phyloP scores from a whole-genome alignment of 116 monocot species.

The Phalaenopsis hybrid region DNA sequence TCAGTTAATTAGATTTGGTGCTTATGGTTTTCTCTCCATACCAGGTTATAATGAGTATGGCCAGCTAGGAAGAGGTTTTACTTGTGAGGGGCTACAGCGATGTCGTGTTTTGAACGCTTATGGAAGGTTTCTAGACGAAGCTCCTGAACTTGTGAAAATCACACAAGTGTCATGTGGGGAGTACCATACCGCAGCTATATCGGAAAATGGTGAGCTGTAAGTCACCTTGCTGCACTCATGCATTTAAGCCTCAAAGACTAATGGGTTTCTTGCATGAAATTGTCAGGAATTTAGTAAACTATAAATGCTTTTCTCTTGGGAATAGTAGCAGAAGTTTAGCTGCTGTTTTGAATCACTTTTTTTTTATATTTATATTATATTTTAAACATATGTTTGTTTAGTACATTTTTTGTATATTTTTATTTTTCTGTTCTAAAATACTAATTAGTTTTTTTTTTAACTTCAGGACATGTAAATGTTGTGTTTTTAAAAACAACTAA shows the following conservation, averaged over 20 bases:
- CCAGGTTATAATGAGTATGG: constrained; percentile 99
- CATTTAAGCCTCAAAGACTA: constrained; percentile 19
- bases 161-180: constrained; percentile 85
- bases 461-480: too few relatives aligned
- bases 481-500: too few relatives aligned
- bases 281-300: constrained; percentile 9
- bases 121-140: constrained; percentile 86
- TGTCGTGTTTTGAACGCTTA: constrained; percentile 69
- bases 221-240: constrained; percentile 44
- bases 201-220: constrained; percentile 98
- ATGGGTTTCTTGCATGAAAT: constrained; percentile 36
- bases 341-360: too few relatives aligned
- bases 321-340: not conserved
- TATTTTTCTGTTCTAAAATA: too few relatives aligned
- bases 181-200: constrained; percentile 89
- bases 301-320: not conserved
- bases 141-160: constrained; percentile 88
- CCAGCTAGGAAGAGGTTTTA: constrained; percentile 95
- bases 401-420: too few relatives aligned
- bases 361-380: too few relatives aligned
- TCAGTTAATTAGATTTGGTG: constrained; percentile 31
- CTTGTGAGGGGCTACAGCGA: constrained; percentile 92
- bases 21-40: constrained; percentile 33
- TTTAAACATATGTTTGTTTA: too few relatives aligned
- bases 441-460: too few relatives aligned